Evolutionary conservation across 495 filamentous ascomycete species (phyloP).

Genomic region (Pyrenopolyporus hunteri): DNA sequence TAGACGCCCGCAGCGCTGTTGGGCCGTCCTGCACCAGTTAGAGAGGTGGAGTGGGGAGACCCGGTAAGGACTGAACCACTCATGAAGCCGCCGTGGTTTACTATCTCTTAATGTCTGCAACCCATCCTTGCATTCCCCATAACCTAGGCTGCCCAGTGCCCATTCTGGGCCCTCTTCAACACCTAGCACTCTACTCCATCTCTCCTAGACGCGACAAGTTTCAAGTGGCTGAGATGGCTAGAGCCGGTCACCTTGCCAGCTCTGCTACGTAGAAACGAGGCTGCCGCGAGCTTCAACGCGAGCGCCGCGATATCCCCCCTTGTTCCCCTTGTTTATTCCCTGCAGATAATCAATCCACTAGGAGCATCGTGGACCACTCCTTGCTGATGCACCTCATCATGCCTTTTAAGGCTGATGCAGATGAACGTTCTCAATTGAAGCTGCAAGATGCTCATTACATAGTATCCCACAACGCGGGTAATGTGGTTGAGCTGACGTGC

Average conservation of each 20-base stretch:
- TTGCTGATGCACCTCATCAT: slow-evolving; percentile 32
- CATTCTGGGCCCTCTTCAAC: slow-evolving; percentile 20
- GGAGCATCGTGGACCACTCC: slow-evolving; percentile 6
- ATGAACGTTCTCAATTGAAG: slow-evolving; percentile 22
- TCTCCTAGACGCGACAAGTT: slow-evolving; percentile 15
- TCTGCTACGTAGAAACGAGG: slow-evolving; percentile 2
- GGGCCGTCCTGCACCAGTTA: slow-evolving; percentile 34
- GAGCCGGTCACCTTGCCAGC: slow-evolving; percentile 23
- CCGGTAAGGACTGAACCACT: slow-evolving; percentile 27
- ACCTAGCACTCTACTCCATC: slow-evolving; percentile 25
- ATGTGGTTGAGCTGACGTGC: slow-evolving; percentile 25
- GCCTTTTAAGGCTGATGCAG: slow-evolving; percentile 39
- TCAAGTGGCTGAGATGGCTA: slow-evolving; percentile 11
- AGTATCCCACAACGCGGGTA: slow-evolving; percentile 10
- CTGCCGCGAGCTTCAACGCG: slow-evolving; percentile 24
- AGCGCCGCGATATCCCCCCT: slow-evolving; percentile 13
- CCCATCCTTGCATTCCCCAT: slow-evolving; percentile 36
- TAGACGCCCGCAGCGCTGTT: slow-evolving; percentile 34
- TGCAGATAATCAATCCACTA: slow-evolving; percentile 25
- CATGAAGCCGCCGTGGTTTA: slow-evolving; percentile 21
- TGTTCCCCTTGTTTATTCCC: slow-evolving; percentile 25
- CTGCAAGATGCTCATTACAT: slow-evolving; percentile 32
- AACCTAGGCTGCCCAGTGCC: slow-evolving; percentile 5
- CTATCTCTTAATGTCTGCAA: slow-evolving; percentile 35
- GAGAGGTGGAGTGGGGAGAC: slow-evolving; percentile 34